Conservation (phyloP, 345 rosid genomes). For the Cardamine occulta region DNA sequence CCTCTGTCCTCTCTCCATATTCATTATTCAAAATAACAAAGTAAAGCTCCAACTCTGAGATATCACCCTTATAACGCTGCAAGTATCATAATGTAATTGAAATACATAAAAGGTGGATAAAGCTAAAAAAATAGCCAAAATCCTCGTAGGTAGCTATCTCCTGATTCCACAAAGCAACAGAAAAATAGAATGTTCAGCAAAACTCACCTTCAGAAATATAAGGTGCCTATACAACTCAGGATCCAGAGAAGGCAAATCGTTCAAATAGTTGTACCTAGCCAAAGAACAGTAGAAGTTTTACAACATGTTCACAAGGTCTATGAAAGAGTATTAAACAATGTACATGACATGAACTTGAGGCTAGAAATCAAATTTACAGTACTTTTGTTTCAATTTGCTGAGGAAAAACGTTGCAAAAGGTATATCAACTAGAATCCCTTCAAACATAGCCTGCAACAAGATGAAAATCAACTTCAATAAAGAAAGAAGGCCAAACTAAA, state of each 20-base stretch:
- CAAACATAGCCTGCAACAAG: slow-evolving; percentile 91
- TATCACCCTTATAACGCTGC: slow-evolving; percentile 88
- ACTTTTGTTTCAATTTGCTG: slow-evolving; percentile 98
- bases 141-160: neutral
- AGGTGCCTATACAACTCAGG: slow-evolving; percentile 97
- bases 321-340: slow-evolving; percentile 12
- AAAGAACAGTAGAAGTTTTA: slow-evolving; percentile 30
- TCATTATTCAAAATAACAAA: slow-evolving; percentile 94
- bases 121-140: neutral
- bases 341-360: slow-evolving; percentile 18
- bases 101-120: slow-evolving; percentile 9
- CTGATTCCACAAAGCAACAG: slow-evolving; percentile 29
- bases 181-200: slow-evolving; percentile 14
- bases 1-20: slow-evolving; percentile 95
- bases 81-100: slow-evolving; percentile 16
- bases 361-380: slow-evolving; percentile 32
- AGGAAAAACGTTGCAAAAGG: slow-evolving; percentile 99
- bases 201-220: slow-evolving; percentile 84
- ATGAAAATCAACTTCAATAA: slow-evolving; percentile 19
- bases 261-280: slow-evolving; percentile 84
- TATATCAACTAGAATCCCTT: slow-evolving; percentile 97
- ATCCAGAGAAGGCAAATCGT: slow-evolving; percentile 96
- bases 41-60: slow-evolving; percentile 84
- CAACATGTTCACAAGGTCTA: slow-evolving; percentile 15
- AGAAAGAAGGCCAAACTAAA: neutral